These are phyloP conservation scores for Megacollybia platyphylla DNA, from an alignment of 1,284 basidiomycete species.

Conservation along the genomic window DNA sequence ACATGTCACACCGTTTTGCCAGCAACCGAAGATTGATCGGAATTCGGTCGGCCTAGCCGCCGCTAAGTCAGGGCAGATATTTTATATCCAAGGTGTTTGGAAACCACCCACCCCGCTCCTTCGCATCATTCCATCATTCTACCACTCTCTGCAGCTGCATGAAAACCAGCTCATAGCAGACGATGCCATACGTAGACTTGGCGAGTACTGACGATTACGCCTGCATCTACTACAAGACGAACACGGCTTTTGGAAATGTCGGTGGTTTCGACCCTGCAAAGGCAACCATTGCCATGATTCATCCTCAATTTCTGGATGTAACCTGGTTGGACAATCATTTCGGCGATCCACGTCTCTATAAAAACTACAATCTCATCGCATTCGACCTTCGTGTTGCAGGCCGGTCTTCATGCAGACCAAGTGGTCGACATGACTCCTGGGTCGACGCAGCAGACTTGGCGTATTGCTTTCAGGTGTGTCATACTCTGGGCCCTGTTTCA, in stretches of 20 bases:
- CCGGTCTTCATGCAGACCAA: constrained; percentile 39
- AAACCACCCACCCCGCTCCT: too few species aligned
- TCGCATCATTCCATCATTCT: too few species aligned
- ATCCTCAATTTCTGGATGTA: constrained; percentile 55
- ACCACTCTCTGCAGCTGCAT: too few species aligned
- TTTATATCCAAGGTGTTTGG: too few species aligned
- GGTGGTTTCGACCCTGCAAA: constrained; percentile 51
- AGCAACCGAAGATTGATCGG: too few species aligned
- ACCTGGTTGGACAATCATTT: constrained; percentile 57
- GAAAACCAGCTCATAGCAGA: too few species aligned
- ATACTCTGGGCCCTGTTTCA: not conserved
- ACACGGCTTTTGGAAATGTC: constrained; percentile 38
- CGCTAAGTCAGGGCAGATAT: too few species aligned
- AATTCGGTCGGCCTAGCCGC: too few species aligned
- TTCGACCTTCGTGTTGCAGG: constrained; percentile 64
- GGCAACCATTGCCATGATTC: constrained; percentile 53
- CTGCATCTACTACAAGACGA: constrained; percentile 60
- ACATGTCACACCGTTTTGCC: too few species aligned
- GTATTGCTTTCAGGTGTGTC: constrained; percentile 43
- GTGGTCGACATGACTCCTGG: constrained; percentile 52
- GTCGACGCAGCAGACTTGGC: constrained; percentile 67
- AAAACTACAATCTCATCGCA: constrained; percentile 53
- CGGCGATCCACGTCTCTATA: constrained; percentile 46
- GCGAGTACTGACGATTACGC: constrained; percentile 50
- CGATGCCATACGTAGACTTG: constrained; percentile 64